Conservation (phyloP, 257 asterid genomes). For the Ligustrum vulgare region DNA sequence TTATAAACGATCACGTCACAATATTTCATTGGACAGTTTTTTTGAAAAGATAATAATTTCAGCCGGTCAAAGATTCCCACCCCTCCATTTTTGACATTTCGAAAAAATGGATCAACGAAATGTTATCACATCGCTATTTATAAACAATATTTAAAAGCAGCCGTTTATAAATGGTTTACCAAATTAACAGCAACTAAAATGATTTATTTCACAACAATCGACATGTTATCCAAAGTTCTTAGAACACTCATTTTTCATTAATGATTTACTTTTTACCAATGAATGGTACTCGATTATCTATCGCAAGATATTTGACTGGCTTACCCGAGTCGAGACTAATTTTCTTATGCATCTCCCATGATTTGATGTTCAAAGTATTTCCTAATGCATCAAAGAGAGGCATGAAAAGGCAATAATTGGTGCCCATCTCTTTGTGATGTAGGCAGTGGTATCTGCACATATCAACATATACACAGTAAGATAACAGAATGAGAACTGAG, state of each 20-base stretch:
- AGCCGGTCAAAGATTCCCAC: too few species aligned
- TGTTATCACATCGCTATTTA: too few species aligned
- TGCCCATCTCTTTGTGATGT: slow-evolving; percentile 58
- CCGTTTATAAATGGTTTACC: too few species aligned
- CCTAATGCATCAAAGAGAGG: slow-evolving; percentile 79
- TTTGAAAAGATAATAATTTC: too few species aligned
- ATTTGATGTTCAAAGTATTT: slow-evolving; percentile 58
- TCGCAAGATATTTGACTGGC: neutral
- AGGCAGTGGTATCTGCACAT: slow-evolving; percentile 73
- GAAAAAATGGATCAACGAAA: too few species aligned
- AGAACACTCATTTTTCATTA: neutral
- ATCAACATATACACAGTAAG: neutral
- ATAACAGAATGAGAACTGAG: neutral
- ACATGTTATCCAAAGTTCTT: neutral
- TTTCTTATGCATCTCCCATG: slow-evolving; percentile 71
- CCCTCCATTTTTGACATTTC: too few species aligned
- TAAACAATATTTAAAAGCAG: too few species aligned
- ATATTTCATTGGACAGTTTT: too few species aligned
- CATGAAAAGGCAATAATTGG: slow-evolving; percentile 89
- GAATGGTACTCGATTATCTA: neutral
- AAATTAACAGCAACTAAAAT: too few species aligned
- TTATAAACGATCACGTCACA: too few species aligned
- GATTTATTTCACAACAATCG: too few species aligned
- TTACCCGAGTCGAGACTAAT: slow-evolving; percentile 56
- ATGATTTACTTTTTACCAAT: neutral